Evolutionary conservation across 2,329 filamentous ascomycete genomes (phyloP), one percentile per base, ranked within the genome.

Genomic region (Colletotrichum tamarilloi): DNA sequence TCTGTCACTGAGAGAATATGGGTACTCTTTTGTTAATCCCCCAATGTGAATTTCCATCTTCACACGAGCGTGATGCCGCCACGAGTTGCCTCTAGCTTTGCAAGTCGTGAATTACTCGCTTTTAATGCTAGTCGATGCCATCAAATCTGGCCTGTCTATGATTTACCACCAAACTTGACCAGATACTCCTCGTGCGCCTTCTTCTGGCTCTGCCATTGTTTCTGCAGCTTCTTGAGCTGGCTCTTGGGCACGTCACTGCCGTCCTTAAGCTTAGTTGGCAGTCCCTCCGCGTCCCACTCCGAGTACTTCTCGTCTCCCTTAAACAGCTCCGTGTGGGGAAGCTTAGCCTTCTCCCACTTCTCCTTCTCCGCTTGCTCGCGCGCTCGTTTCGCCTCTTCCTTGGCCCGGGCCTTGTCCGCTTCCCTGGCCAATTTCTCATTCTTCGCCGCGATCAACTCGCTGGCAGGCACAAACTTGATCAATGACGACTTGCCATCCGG

Each of bases 191-290:
- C 92, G 81, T 95, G 92, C 72, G 90, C 82, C 88, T 96, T 97
- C 87, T 95, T 97, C 85, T 98, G 96, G 80, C 88, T 92, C 77
- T 97, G 93, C 94, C 94, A 97, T 68, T 95, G 92, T 87, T 98
- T 98, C 84, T 88, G 92, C 77, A 98, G 82, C 85, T 94, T 95
- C 88, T 98, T 98, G 63, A 85, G 79, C 79, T 91, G 90, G 73
- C 89, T 93, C 87, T 98, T 98, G 5, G 94, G 89, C 49, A 98
- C 87, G 77, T 97, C 94, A 74, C 91, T 92, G 0, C 95, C 95
- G 38, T 94, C 91, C 74, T 90, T 91, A 80, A 95, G 90, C 83
- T 92, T 94, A 0, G 89, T 93, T 2, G 96, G 95, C 75, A 98
- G 75, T 0, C 95, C 95, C 70, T 96, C 92, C 6, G 88, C 92